Conservation (phyloP, 495 filamentous ascomycete genomes). For the Neurospora pannonica region DNA sequence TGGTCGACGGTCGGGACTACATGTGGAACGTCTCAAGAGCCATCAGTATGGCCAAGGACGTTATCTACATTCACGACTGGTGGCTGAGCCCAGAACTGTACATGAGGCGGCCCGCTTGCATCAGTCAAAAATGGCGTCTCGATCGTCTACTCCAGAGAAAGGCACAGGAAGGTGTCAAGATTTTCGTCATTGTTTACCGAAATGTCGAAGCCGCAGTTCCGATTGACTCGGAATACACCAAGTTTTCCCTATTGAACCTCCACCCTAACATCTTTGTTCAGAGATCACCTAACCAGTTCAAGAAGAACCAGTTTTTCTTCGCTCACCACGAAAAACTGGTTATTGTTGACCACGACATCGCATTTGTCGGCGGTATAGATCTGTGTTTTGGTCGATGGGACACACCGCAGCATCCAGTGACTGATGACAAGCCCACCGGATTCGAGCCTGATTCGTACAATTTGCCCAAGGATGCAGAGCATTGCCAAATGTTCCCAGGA, state of each 20-base stretch:
- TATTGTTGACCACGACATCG: constrained; percentile 90
- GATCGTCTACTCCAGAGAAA: constrained; percentile 92
- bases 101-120: constrained; percentile 86
- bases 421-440: constrained; percentile 89
- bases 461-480: constrained; percentile 75
- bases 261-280: constrained; percentile 96
- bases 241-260: constrained; percentile 91
- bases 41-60: constrained; percentile 95
- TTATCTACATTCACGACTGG: constrained; percentile 99
- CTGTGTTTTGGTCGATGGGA: constrained; percentile 98
- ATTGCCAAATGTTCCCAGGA: constrained; percentile 93
- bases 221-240: constrained; percentile 98
- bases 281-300: constrained; percentile 90
- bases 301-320: constrained; percentile 99
- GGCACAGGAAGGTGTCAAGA: constrained; percentile 88
- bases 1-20: constrained; percentile 93
- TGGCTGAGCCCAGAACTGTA: constrained; percentile 97
- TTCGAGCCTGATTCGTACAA: constrained; percentile 61
- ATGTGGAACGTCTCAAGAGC: constrained; percentile 99
- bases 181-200: constrained; percentile 96
- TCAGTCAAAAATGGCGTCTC: constrained; percentile 97
- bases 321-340: constrained; percentile 97
- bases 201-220: constrained; percentile 97
- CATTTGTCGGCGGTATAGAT: constrained; percentile 94
- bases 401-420: constrained; percentile 80